Base-by-base conservation (phyloP, 2,329 filamentous ascomycete genomes). In the Penicillium decumbens region DNA sequence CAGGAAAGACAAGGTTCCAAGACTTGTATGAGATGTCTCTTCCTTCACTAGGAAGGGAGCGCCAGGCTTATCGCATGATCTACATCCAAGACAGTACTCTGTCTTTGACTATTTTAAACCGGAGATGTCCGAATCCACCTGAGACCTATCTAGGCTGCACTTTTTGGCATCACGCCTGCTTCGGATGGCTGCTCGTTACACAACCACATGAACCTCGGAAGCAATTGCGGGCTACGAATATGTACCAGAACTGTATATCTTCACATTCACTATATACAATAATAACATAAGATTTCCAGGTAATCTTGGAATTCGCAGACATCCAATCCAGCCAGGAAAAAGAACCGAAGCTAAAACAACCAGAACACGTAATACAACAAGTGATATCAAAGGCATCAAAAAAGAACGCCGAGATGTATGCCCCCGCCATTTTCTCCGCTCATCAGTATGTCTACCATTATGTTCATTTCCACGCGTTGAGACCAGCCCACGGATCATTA, bases 401-500 rank as follows among this genome's bases (percentile, higher is more conserved):
- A 41, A 44, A 28, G 9, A 43, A 45, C 47, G 41, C 47, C 47
- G 23, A 45, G n/a, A 49, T 37, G 27, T 37, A 44, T 40, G 33
- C 28, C 35, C 28, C 13, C 43, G 13, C 32, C 43, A 15, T 18
- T 35, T 23, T 37, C 28, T 23, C 41, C 32, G 28, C 38, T 23
- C 29, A 27, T 28, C 38, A 20, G 15, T 29, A 41, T 37, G 24
- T 13, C 35, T 46, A 18, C 28, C 20, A 13, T 5, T 20, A 28
- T 23, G 28, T 3, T 48, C 15, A 87, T 66, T 85, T 86, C 84
- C 84, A 88, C 40, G 79, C 80, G 71, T 79, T 85, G 58, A 89
- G 67, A 4, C 84, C 85, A 13, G 84, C 83, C 84, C 84, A 89
- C 6, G 84, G 85, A 74, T 89, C 83, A 53, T 63, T 60, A 10